Evolutionary conservation across 768 basidiomycete species (phyloP), one percentile per base, ranked within the genome.

Genomic region (Boletus patriciae): DNA sequence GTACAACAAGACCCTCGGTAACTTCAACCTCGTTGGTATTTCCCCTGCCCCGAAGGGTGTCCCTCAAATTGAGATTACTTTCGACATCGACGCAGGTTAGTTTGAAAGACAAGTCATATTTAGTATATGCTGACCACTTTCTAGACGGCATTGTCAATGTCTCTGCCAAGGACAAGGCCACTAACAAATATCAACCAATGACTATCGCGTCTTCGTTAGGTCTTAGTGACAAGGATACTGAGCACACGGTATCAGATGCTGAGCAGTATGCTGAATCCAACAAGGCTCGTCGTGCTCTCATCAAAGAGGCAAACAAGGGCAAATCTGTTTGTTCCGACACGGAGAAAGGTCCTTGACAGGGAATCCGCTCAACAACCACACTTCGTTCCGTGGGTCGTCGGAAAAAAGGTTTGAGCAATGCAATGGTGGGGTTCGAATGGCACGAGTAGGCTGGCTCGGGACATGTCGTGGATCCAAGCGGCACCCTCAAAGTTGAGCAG

Each of bases 1-100:
- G 95, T 98, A 98, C 79, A 98, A 98, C 87, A 99, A 98, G 77
- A 77, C 98, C 8, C 88, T 99, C 56, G 97, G 97, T 60, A 96
- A 98, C 81, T 99, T 99, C 88, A 97, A 98, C 78, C 90, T 99
- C 59, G 93, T 95, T 58, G 97, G 96, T 50, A 94, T 99, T 55
- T 95, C 97, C 6, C 88, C 88, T 34, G 85, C 86, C 13, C 85
- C 84, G 40, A 87, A 86, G 76, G 84, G 84, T 65, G 81, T 89
- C 27, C 88, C 88, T 54, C 88, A 90, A 71, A 86, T 90, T 61
- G 85, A 88, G 69, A 89, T 90, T 66, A 87, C 87, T n/a, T 90
- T 99, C 70, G 97, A 98, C 76, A 99, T 99, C 57, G 96, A 98
- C 71, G 95, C 94, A 63, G 92, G 90, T 86, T 66, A 42, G 83